Conservation (phyloP, 1,284 basidiomycete species). For the Termitomyces sp. region DNA sequence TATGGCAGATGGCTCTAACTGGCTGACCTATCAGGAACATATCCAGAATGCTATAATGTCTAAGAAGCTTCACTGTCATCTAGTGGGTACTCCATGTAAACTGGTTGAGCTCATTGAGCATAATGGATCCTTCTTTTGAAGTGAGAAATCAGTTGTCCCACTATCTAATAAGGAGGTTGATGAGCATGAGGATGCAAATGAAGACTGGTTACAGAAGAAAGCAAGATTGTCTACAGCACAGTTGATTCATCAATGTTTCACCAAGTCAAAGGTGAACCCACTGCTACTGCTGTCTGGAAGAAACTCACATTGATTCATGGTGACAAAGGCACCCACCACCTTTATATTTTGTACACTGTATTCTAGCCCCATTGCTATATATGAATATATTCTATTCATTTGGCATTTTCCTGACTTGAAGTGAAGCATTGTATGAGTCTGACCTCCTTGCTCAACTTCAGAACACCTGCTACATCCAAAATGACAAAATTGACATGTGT, state of each 20-base stretch:
- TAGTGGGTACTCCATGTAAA: no score
- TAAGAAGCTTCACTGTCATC: no score
- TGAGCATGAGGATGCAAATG: background rate
- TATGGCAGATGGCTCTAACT: no score
- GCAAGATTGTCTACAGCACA: conserved; percentile 16
- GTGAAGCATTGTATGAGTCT: background rate
- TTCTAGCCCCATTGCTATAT: no score
- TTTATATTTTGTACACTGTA: no score
- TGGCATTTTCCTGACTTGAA: no score
- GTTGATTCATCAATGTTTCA: conserved; percentile 19
- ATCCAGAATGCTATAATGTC: no score
- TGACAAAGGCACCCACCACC: no score
- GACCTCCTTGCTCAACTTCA: background rate
- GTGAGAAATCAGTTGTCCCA: background rate
- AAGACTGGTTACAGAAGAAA: background rate
- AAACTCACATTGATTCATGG: background rate
- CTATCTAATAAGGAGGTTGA: background rate
- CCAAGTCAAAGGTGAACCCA: conserved; percentile 5
- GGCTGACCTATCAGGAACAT: no score
- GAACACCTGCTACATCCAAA: background rate
- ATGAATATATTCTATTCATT: no score
- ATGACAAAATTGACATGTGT: background rate
- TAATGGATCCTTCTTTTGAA: no score
- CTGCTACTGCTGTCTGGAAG: background rate
- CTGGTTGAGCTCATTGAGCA: no score